A percentile compares a stretch with the other conserved stretches of the same genome.
Conservation (phyloP, 257 asterid species). For the Salvia miltiorrhiza region DNA sequence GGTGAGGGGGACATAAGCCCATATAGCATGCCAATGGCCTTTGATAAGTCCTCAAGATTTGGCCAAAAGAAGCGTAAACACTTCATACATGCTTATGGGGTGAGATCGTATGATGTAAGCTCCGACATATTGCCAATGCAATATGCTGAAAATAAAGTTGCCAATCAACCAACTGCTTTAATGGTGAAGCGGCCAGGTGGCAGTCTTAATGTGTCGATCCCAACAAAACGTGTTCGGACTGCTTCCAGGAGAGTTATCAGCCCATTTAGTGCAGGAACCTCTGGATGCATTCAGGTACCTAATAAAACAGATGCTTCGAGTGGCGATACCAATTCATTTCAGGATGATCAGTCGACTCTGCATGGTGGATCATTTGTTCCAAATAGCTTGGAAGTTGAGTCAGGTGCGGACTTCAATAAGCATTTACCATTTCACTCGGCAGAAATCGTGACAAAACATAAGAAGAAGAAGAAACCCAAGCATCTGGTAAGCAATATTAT, state of each 20-base stretch:
- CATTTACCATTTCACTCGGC: slow-evolving; percentile 57
- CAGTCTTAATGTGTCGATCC: slow-evolving; percentile 79
- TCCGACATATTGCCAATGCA: slow-evolving; percentile 50
- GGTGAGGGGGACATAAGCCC: slow-evolving; percentile 77
- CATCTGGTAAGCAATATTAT: slow-evolving; percentile 45
- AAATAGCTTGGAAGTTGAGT: slow-evolving; percentile 73
- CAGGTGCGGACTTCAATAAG: slow-evolving; percentile 65
- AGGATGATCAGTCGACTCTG: slow-evolving; percentile 85
- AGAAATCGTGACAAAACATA: slow-evolving; percentile 66
- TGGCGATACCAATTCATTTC: slow-evolving; percentile 88
- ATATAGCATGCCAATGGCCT: slow-evolving; percentile 48
- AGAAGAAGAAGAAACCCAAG: slow-evolving; percentile 85
- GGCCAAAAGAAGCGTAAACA: slow-evolving; percentile 67
- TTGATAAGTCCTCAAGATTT: slow-evolving; percentile 55
- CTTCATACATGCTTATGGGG: slow-evolving; percentile 49
- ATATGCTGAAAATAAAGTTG: slow-evolving; percentile 51
- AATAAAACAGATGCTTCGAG: slow-evolving; percentile 87
- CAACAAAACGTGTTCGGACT: slow-evolving; percentile 93
- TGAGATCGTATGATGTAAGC: slow-evolving; percentile 46
- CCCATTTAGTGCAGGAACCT: slow-evolving; percentile 75
- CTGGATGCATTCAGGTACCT: slow-evolving; percentile 64
- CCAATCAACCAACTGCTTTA: slow-evolving; percentile 47
- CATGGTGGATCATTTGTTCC: slow-evolving; percentile 62
- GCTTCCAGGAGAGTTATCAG: slow-evolving; percentile 76
- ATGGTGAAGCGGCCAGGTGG: slow-evolving; percentile 64